A percentile compares a stretch with the other conserved stretches of the same genome.
These are phyloP conservation scores for Kodamaea sagamina DNA, from an alignment of 805 yeast genomes.

Conservation along the genomic window DNA sequence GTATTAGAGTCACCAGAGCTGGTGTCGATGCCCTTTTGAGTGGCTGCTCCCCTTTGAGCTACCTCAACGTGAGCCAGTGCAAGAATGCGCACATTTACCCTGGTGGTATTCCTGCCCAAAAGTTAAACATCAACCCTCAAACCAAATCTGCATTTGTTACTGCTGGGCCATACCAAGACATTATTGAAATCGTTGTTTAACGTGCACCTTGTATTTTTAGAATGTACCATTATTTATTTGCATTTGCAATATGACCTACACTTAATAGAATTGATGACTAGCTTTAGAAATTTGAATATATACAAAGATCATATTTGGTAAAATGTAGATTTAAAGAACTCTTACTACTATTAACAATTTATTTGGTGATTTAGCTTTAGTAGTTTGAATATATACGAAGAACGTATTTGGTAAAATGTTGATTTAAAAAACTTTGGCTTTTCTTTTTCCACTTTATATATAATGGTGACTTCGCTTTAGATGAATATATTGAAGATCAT, in stretches of 20 bases:
- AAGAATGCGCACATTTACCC: slow-evolving; percentile 65
- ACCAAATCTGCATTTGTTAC: slow-evolving; percentile 61
- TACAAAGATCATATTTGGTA: no score
- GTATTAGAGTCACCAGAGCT: slow-evolving; percentile 73
- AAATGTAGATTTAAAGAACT: no score
- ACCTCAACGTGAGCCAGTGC: slow-evolving; percentile 69
- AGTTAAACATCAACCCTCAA: slow-evolving; percentile 50
- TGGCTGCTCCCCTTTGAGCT: slow-evolving; percentile 53
- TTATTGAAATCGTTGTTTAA: slow-evolving; percentile 58
- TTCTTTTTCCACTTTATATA: no score
- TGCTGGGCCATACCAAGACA: slow-evolving; percentile 51
- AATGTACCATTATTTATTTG: not conserved
- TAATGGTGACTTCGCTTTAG: no score
- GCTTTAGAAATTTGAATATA: not conserved
- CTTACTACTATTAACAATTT: no score
- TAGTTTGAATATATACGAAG: no score
- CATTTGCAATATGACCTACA: not conserved
- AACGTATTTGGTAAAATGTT: no score
- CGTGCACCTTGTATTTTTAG: slow-evolving; percentile 4
- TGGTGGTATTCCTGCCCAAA: slow-evolving; percentile 59
- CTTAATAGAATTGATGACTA: not conserved
- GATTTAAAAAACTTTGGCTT: no score
- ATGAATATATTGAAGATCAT: no score
- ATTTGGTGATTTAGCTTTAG: no score
- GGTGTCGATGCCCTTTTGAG: slow-evolving; percentile 70